Percentiles rank a stretch among this genome's conserved stretches.
phyloP scores from a whole-genome alignment of 208 protist species.

The Leishmania tarentolae region DNA sequence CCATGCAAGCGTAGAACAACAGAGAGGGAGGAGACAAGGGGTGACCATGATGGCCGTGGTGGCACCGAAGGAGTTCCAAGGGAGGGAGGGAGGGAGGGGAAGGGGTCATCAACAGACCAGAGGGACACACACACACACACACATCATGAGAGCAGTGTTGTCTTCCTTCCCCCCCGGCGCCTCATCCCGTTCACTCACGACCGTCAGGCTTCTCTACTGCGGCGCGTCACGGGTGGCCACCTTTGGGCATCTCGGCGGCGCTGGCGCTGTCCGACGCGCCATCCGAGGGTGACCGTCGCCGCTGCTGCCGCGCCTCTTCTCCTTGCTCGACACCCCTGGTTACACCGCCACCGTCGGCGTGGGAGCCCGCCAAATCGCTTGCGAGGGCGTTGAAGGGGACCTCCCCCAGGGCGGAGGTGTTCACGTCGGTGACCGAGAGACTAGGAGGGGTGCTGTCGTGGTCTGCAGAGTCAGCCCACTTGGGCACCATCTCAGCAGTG shows the following conservation, averaged over 20 bases:
- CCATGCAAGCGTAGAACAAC: not conserved
- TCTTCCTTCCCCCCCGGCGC: not conserved
- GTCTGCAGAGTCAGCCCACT: not conserved
- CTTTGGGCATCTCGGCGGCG: not conserved
- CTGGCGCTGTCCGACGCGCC: not conserved
- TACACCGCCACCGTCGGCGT: not conserved
- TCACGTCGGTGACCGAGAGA: too few relatives aligned
- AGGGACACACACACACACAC: not conserved
- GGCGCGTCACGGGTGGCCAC: not conserved
- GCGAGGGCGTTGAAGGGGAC: too few relatives aligned
- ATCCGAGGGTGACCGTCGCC: not conserved
- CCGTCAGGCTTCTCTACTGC: too few relatives aligned
- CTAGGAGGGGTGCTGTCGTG: too few relatives aligned
- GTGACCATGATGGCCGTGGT: not conserved
- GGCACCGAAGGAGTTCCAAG: not conserved
- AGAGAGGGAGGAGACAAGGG: not conserved
- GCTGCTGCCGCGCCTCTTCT: not conserved
- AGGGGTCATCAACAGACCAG: not conserved
- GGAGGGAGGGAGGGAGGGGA: not conserved
- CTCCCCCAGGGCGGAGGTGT: too few relatives aligned
- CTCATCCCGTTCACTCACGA: not conserved
- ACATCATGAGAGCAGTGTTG: not conserved
- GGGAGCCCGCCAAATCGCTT: too few relatives aligned
- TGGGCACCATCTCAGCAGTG: conserved; percentile 5
- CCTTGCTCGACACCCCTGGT: not conserved